Evolutionary conservation across 2,329 filamentous ascomycete genomes (phyloP).

Genomic region (Albophoma yamanashiensis): DNA sequence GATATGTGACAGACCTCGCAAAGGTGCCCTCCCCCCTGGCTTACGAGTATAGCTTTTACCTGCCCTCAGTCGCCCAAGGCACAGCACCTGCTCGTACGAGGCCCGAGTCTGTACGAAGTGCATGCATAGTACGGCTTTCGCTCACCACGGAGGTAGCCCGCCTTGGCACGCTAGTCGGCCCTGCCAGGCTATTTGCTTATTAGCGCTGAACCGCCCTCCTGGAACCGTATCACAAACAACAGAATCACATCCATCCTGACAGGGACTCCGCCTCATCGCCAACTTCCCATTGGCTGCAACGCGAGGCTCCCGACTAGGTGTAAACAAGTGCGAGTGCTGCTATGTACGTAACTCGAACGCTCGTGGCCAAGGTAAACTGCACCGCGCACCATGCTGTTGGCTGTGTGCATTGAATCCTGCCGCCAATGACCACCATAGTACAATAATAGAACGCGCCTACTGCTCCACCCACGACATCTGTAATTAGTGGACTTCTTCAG

Average conservation of each 20-base stretch:
- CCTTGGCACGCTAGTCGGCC: not conserved
- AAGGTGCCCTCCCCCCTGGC: not conserved
- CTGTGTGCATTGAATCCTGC: not conserved
- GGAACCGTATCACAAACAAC: not conserved
- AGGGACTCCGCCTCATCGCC: not conserved
- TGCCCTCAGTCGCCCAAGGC: not conserved
- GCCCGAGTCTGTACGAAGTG: no score
- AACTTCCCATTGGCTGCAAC: not conserved
- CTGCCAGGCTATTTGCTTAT: not conserved
- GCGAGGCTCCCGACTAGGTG: not conserved
- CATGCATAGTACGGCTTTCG: not conserved
- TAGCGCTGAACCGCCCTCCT: slow-evolving; percentile 4
- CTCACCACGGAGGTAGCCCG: not conserved
- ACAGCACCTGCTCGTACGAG: not conserved
- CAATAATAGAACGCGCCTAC: not conserved
- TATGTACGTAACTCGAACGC: no score
- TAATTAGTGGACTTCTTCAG: not conserved
- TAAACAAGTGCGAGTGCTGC: no score
- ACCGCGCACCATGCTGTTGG: not conserved
- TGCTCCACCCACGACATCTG: not conserved
- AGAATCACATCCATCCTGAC: not conserved
- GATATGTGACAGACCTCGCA: not conserved
- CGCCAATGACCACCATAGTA: not conserved
- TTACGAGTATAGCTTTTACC: not conserved
- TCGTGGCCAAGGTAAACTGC: not conserved